phyloP scores from a whole-genome alignment of 2,329 filamentous ascomycete genomes.

The Pochonia chlamydosporia region DNA sequence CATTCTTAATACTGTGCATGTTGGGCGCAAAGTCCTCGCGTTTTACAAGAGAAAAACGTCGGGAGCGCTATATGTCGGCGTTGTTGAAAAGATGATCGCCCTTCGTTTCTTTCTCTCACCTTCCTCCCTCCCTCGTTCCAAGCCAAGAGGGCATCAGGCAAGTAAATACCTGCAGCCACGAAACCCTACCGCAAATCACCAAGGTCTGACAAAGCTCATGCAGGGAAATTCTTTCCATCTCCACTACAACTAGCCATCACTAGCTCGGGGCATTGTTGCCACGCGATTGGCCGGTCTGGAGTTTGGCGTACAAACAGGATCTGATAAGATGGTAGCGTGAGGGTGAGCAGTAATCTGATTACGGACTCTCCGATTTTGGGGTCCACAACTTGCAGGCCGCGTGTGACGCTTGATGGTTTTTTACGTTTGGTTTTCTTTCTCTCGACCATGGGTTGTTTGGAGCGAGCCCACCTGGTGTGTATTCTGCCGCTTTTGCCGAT shows the following conservation, averaged over 20 bases:
- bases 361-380: too few species aligned
- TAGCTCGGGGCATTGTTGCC: not conserved
- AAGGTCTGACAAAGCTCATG: not conserved
- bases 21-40: too few species aligned
- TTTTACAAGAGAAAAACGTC: too few species aligned
- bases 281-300: not conserved
- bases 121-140: not conserved
- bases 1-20: not conserved
- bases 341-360: not conserved
- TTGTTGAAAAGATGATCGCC: too few species aligned
- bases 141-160: not conserved
- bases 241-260: not conserved
- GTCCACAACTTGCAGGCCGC: too few species aligned
- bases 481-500: too few species aligned
- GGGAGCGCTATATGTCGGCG: too few species aligned
- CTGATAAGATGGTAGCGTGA: not conserved
- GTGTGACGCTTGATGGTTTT: too few species aligned
- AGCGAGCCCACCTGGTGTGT: too few species aligned
- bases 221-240: not conserved
- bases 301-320: not conserved
- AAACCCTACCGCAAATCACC: not conserved
- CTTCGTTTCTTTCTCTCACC: not conserved
- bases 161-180: not conserved
- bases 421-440: too few species aligned
- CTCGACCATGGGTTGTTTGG: too few species aligned